A percentile compares a stretch with the other conserved stretches of the same genome.
These are phyloP conservation scores for Gnomoniopsis smithogilvyi DNA, from an alignment of 2,329 filamentous ascomycete genomes.

Conservation along the genomic window DNA sequence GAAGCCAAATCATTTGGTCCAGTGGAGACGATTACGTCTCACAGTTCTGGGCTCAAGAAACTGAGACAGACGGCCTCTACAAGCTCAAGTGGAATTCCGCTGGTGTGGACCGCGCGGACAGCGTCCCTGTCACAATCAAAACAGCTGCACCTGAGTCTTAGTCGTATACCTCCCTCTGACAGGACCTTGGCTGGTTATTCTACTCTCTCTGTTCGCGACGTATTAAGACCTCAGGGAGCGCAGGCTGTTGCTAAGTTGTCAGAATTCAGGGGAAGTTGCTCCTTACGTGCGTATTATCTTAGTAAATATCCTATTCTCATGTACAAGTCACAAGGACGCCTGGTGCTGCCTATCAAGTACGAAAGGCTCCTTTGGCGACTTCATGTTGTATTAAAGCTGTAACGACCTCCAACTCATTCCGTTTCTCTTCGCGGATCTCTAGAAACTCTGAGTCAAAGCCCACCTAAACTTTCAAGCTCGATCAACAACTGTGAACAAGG, in stretches of 20 bases:
- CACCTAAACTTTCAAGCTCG: too few relatives aligned
- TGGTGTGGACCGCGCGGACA: constrained; percentile 6
- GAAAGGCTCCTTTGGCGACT: too few relatives aligned
- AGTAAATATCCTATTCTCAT: background rate
- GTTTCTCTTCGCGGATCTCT: too few relatives aligned
- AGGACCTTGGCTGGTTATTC: background rate
- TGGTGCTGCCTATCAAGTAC: background rate
- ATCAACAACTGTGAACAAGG: too few relatives aligned
- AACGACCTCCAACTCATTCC: too few relatives aligned
- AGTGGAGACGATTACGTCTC: constrained; percentile 4
- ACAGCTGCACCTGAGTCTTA: background rate
- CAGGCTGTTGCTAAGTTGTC: too few relatives aligned
- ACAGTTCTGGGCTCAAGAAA: constrained; percentile 14
- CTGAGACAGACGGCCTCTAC: background rate
- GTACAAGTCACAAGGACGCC: background rate
- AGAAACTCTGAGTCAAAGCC: too few relatives aligned
- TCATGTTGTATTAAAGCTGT: too few relatives aligned
- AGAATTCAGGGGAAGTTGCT: too few relatives aligned
- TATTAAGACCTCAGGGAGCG: too few relatives aligned
- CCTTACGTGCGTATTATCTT: too few relatives aligned
- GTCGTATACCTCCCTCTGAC: background rate
- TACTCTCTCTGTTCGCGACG: background rate
- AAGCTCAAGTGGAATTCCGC: constrained; percentile 12
- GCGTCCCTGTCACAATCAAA: constrained; percentile 12
- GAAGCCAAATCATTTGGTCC: constrained; percentile 5